These are phyloP conservation scores for Shiraia sp. DNA, from an alignment of 2,329 filamentous ascomycete species.

Conservation along the genomic window DNA sequence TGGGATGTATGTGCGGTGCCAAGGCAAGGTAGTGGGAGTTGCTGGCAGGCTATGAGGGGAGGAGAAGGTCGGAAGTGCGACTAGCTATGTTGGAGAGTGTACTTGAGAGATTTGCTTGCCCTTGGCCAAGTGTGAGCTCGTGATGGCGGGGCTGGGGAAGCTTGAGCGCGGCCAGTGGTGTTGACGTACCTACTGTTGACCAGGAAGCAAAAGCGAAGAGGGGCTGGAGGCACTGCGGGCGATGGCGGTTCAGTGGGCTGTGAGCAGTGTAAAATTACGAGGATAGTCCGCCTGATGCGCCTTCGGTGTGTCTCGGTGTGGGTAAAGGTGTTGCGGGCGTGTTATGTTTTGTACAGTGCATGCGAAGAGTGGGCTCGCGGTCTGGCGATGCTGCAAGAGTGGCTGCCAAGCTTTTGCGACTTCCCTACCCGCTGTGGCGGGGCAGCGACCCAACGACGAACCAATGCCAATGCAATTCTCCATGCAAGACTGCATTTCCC, in stretches of 20 bases:
- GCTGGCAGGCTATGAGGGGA: constrained; percentile 21
- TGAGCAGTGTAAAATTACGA: constrained; percentile 10
- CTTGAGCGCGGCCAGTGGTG: constrained; percentile 27
- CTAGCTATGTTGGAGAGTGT: constrained; percentile 12
- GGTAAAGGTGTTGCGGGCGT: constrained; percentile 19
- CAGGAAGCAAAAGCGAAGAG: constrained; percentile 27
- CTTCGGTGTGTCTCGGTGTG: constrained; percentile 9
- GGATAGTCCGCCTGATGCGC: constrained; percentile 18
- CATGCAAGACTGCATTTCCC: background rate
- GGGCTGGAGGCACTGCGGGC: constrained; percentile 21
- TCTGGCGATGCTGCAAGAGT: constrained; percentile 4
- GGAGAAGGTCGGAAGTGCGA: constrained; percentile 8
- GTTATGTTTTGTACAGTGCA: constrained; percentile 15
- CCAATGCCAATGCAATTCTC: background rate
- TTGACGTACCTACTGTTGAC: constrained; percentile 43
- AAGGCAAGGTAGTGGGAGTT: constrained; percentile 21
- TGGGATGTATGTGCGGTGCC: constrained; percentile 27
- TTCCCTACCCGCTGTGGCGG: constrained; percentile 8
- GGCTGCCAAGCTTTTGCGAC: constrained; percentile 5
- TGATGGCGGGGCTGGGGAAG: constrained; percentile 23
- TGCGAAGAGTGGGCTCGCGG: constrained; percentile 4
- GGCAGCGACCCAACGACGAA: constrained; percentile 13
- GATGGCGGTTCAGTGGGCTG: constrained; percentile 14
- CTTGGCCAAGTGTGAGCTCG: constrained; percentile 23
- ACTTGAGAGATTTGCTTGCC: constrained; percentile 1